phyloP scores from a whole-genome alignment of 2,329 filamentous ascomycete genomes.

The Xylariaceae sp. region DNA sequence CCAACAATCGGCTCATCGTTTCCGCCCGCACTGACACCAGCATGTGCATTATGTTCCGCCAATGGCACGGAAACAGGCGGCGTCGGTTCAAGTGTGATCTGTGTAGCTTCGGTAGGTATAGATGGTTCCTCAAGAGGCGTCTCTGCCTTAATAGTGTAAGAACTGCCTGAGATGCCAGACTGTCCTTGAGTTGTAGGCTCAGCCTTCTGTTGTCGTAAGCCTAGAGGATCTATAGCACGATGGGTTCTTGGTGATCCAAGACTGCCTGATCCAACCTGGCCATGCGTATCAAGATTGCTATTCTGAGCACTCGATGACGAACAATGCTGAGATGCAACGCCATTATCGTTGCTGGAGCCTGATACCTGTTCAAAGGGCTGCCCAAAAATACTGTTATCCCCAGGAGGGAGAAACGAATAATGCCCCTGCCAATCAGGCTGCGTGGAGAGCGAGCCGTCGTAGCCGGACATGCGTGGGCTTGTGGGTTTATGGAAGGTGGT shows the following conservation, averaged over 20 bases:
- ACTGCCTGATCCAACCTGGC: constrained; percentile 44
- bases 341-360: constrained; percentile 33
- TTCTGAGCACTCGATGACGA: constrained; percentile 33
- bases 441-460: constrained; percentile 47
- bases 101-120: constrained; percentile 37
- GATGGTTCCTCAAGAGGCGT: constrained; percentile 37
- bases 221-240: constrained; percentile 38
- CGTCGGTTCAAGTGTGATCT: constrained; percentile 38
- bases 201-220: constrained; percentile 38
- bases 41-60: constrained; percentile 33
- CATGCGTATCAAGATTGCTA: constrained; percentile 56
- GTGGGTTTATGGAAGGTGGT: constrained; percentile 41
- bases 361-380: constrained; percentile 41
- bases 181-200: constrained; percentile 37
- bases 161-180: constrained; percentile 30
- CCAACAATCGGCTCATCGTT: constrained; percentile 37
- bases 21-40: constrained; percentile 31
- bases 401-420: constrained; percentile 46
- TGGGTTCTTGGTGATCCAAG: constrained; percentile 33
- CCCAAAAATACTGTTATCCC: constrained; percentile 42
- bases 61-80: constrained; percentile 38
- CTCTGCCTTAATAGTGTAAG: constrained; percentile 37
- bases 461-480: constrained; percentile 54
- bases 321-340: constrained; percentile 34
- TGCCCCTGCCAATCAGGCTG: constrained; percentile 54